Conservation (phyloP, 768 basidiomycete genomes). For the Amanita subjunquillea region DNA sequence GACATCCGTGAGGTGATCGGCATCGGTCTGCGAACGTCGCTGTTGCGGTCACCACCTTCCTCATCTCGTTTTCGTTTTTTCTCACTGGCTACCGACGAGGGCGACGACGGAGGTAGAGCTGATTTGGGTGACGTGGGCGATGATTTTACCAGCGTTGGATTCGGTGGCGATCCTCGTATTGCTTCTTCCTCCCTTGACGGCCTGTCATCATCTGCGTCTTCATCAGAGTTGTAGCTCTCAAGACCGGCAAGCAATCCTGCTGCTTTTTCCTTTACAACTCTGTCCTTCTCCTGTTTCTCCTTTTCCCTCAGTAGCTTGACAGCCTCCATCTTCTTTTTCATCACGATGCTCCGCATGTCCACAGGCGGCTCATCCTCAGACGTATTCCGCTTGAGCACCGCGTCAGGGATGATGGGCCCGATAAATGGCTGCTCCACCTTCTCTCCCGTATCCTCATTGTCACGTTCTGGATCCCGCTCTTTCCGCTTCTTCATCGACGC, state of each 20-base stretch:
- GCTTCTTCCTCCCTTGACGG: not conserved
- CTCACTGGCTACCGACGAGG: not conserved
- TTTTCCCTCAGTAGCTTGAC: constrained; percentile 18
- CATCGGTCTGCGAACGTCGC: not conserved
- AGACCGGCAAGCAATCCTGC: constrained; percentile 2
- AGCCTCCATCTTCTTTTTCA: constrained; percentile 47
- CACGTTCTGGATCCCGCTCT: constrained; percentile 28
- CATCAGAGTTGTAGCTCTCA: constrained; percentile 12
- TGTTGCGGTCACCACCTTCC: constrained; percentile 12
- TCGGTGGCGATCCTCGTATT: not conserved
- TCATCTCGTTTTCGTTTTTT: constrained; percentile 13
- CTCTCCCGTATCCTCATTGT: constrained; percentile 39
- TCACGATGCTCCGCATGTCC: constrained; percentile 43
- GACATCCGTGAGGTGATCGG: not conserved
- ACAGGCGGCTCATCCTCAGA: constrained; percentile 9
- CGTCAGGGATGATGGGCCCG: constrained; percentile 55
- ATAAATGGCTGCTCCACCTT: constrained; percentile 46
- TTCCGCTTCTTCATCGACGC: constrained; percentile 41
- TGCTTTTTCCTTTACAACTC: constrained; percentile 9
- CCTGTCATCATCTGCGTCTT: not conserved
- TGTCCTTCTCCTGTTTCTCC: not conserved
- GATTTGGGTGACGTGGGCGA: not conserved
- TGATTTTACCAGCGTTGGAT: not conserved
- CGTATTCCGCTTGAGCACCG: constrained; percentile 18
- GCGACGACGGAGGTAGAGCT: not conserved